These are phyloP conservation scores for Westerdykella ornata DNA, from an alignment of 2,329 filamentous ascomycete species.

Conservation along the genomic window DNA sequence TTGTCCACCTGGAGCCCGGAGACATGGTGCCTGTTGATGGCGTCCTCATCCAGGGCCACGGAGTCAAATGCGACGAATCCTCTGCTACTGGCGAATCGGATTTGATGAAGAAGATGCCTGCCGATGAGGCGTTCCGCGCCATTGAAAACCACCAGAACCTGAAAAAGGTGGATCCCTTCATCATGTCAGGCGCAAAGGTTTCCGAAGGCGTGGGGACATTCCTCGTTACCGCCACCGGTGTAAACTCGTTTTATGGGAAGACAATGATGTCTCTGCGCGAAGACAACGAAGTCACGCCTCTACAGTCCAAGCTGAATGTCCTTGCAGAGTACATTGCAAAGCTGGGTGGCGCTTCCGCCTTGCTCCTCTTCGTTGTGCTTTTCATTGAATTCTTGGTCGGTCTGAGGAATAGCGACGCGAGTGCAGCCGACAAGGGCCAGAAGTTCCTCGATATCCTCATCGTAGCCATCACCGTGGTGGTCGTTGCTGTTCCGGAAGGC, in stretches of 20 bases:
- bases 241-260: conserved; percentile 68
- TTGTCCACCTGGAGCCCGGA: conserved; percentile 66
- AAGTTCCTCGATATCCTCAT: conserved; percentile 59
- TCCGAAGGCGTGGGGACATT: conserved; percentile 70
- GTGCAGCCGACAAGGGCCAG: conserved; percentile 69
- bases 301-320: conserved; percentile 70
- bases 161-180: conserved; percentile 71
- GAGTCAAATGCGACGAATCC: conserved; percentile 66
- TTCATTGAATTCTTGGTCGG: conserved; percentile 76
- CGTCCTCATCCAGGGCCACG: conserved; percentile 62
- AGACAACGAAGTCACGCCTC: conserved; percentile 68
- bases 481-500: conserved; percentile 63
- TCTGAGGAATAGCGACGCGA: conserved; percentile 37
- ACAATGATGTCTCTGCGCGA: conserved; percentile 73
- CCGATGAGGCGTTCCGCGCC: conserved; percentile 58
- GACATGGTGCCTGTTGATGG: conserved; percentile 67
- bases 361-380: conserved; percentile 75
- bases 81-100: conserved; percentile 72
- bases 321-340: conserved; percentile 77
- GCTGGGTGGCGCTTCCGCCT: conserved; percentile 66
- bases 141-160: conserved; percentile 57
- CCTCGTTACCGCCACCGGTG: conserved; percentile 66
- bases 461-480: conserved; percentile 59
- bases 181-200: conserved; percentile 79
- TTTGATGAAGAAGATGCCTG: conserved; percentile 59